Evolutionary conservation across 108 stramenopile genomes (phyloP), one percentile per base, ranked within the genome.

Genomic region (Discostella pseudostelligera): DNA sequence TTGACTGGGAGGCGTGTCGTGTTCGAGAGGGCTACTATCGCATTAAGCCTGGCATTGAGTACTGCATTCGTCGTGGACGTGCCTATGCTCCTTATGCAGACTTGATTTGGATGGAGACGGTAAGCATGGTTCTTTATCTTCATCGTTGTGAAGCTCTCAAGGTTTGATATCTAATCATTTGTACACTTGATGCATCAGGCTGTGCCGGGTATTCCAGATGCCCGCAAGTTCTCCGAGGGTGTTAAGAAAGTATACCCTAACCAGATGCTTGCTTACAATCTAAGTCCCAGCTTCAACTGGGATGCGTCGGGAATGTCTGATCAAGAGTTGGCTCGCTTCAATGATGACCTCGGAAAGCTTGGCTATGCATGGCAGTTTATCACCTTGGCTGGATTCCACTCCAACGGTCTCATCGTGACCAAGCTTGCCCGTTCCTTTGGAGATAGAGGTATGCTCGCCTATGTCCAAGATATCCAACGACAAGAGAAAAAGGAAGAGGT

Each of bases 281-380:
- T 96, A 42, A 86, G 84, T 44, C 97, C 97, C 54, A 86, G 84
- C 59, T 97, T 97, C 74, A 97, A 97, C 81, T 97, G 97, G 97
- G 94, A 96, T 72, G 87, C 89, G 36, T 92, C 93, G 12, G 96
- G 96, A 1, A 92, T 96, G 94, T 68, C 81, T 17, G 93, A 96
- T 60, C 69, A 43, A 25, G 78, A 96, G 37, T 76, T 96, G 65
- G 86, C 84, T 2, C 28, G 49, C 35, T 96, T 96, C 88, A 96
- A 96, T 70, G 86, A 89, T 51, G 94, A 87, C 47, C 79, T 97
- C 11, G 97, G 94, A 20, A 76, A 80, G 32, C 85, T 96, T 39
- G 97, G 97, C 37, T 72, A 64, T 29, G 55, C 88, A 22, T 97
- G 95, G 95, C 95, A 96, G 75, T 97, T 97, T 79, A 96, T 96